Percentiles rank a stretch among this genome's conserved stretches.
These are phyloP conservation scores for Saururus chinensis DNA, from an alignment of 164 flowering plant genomes.

Conservation along the genomic window DNA sequence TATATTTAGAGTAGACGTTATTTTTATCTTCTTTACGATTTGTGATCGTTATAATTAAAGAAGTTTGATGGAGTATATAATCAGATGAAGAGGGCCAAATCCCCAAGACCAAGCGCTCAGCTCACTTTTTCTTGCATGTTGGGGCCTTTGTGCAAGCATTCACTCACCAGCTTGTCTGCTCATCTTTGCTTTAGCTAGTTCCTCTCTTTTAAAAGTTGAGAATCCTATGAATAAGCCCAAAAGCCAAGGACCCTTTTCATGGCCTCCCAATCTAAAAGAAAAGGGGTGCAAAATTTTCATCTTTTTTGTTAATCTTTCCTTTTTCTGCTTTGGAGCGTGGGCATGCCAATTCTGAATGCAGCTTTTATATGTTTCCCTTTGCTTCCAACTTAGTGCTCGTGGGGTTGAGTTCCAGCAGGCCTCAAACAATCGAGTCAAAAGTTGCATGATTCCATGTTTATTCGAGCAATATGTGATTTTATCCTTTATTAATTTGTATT, in stretches of 20 bases:
- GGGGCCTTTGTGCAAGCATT: not conserved
- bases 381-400: too few species aligned
- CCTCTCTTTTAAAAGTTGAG: slow-evolving; percentile 10
- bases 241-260: slow-evolving; percentile 18
- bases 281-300: slow-evolving; percentile 21
- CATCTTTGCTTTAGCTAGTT: not conserved
- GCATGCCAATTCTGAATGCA: slow-evolving; percentile 23
- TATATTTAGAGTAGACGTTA: too few species aligned
- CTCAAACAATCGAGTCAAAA: too few species aligned
- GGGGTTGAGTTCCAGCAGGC: too few species aligned
- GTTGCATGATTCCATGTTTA: too few species aligned
- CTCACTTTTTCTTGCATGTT: slow-evolving; percentile 3
- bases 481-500: too few species aligned
- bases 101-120: not conserved
- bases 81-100: not conserved
- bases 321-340: slow-evolving; percentile 24
- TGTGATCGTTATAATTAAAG: too few species aligned
- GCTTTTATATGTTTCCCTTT: slow-evolving; percentile 20
- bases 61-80: not conserved
- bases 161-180: slow-evolving; percentile 1
- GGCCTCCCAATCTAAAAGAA: slow-evolving; percentile 13
- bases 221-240: slow-evolving; percentile 29
- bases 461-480: too few species aligned
- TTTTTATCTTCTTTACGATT: too few species aligned
- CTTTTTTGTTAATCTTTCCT: slow-evolving; percentile 16